Percentiles rank a stretch among this genome's conserved stretches.
These are phyloP conservation scores for Sporothrix brunneoviolacea DNA, from an alignment of 2,329 filamentous ascomycete species.

Conservation along the genomic window DNA sequence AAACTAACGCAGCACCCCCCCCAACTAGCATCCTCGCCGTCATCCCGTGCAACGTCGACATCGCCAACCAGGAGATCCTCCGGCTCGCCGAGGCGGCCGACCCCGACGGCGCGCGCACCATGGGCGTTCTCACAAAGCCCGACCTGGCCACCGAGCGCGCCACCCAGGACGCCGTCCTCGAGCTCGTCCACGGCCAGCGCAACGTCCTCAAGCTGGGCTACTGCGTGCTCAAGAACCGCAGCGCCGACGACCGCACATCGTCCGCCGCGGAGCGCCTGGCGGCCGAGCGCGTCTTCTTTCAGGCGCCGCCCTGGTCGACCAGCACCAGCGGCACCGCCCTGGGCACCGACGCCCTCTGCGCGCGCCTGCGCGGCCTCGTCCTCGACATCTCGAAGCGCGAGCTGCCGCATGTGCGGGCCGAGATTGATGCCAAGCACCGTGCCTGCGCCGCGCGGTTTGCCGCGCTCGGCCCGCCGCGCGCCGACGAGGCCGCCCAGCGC, in stretches of 20 bases:
- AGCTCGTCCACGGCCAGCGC: slow-evolving; percentile 36
- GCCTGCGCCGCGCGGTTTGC: slow-evolving; percentile 18
- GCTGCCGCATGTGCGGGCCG: slow-evolving; percentile 30
- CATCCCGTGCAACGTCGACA: slow-evolving; percentile 31
- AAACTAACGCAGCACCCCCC: not conserved
- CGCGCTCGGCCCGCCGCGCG: slow-evolving; percentile 27
- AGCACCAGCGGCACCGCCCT: slow-evolving; percentile 22
- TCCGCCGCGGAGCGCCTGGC: slow-evolving; percentile 26
- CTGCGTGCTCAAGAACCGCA: slow-evolving; percentile 41
- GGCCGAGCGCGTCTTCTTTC: slow-evolving; percentile 34
- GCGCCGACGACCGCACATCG: slow-evolving; percentile 34
- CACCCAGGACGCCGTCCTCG: slow-evolving; percentile 31
- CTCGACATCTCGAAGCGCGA: slow-evolving; percentile 34
- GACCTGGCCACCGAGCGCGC: slow-evolving; percentile 44
- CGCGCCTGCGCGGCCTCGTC: slow-evolving; percentile 31
- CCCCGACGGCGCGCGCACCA: slow-evolving; percentile 33
- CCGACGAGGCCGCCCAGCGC: slow-evolving; percentile 26
- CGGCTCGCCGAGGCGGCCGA: slow-evolving; percentile 34
- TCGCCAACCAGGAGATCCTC: slow-evolving; percentile 33
- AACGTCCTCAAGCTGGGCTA: slow-evolving; percentile 40
- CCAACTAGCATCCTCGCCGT: slow-evolving; percentile 37
- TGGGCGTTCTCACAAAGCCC: slow-evolving; percentile 52
- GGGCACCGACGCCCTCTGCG: slow-evolving; percentile 31
- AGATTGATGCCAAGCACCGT: slow-evolving; percentile 22
- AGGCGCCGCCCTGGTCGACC: slow-evolving; percentile 28